Conservation (phyloP, 108 stramenopile genomes). For the Fragilariopsis cylindrus region DNA sequence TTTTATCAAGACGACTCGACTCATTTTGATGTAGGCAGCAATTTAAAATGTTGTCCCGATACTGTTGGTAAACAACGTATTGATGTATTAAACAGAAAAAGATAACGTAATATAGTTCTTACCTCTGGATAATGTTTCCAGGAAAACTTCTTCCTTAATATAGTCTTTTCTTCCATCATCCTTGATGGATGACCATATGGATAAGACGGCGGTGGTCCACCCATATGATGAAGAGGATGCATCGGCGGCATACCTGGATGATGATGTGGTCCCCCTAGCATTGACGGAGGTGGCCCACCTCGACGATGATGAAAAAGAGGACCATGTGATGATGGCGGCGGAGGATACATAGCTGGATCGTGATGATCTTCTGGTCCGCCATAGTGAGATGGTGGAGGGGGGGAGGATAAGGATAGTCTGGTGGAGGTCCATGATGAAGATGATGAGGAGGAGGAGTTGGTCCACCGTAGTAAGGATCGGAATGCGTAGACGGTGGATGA, state of each 20-base stretch:
- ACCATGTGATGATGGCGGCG: not conserved
- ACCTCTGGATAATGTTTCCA: slow-evolving; percentile 92
- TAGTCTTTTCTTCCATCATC: slow-evolving; percentile 53
- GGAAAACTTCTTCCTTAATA: slow-evolving; percentile 81
- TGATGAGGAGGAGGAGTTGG: slow-evolving; percentile 12
- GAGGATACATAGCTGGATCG: not conserved
- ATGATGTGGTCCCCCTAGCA: not conserved
- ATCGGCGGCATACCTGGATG: slow-evolving; percentile 14
- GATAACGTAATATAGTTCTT: slow-evolving; percentile 11
- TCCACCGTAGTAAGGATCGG: slow-evolving; percentile 4
- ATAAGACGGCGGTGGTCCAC: slow-evolving; percentile 35
- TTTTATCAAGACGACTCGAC: not conserved
- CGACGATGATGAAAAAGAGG: not conserved
- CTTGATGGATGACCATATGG: slow-evolving; percentile 52
- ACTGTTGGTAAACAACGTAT: not conserved
- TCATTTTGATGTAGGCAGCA: not conserved
- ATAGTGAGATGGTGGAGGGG: slow-evolving; percentile 4
- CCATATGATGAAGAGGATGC: slow-evolving; percentile 6
- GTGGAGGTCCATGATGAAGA: slow-evolving; percentile 1
- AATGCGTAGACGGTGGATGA: slow-evolving; percentile 5
- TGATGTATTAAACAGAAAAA: not conserved
- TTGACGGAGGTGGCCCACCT: not conserved
- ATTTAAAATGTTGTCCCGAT: not conserved
- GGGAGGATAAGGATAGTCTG: slow-evolving; percentile 4
- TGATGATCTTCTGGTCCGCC: slow-evolving; percentile 10